phyloP scores from a whole-genome alignment of 306 rosid genomes.

The Acacia melanoxylon region DNA sequence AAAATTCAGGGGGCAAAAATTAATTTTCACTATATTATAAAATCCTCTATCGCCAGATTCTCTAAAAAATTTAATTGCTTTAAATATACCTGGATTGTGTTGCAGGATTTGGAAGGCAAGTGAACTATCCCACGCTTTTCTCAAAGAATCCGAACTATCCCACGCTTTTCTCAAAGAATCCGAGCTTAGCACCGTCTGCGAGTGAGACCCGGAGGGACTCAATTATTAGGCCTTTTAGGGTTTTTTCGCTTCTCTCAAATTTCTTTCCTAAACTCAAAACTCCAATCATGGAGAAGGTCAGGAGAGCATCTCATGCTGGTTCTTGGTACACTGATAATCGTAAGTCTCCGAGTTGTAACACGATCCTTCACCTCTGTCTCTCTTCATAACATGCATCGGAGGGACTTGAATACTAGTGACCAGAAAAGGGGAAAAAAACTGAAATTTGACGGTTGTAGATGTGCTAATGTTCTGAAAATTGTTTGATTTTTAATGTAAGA shows the following conservation, averaged over 20 bases:
- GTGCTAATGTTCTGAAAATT: neutral
- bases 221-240: neutral
- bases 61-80: neutral
- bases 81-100: neutral
- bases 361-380: neutral
- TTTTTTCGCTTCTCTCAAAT: neutral
- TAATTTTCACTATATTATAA: too few species aligned
- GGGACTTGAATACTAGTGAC: neutral
- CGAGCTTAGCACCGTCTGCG: neutral
- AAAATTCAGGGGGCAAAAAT: too few species aligned
- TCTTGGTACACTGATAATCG: conserved; percentile 78
- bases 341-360: conserved; percentile 39
- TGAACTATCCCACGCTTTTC: neutral
- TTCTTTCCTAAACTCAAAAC: neutral
- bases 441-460: neutral
- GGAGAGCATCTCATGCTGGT: conserved; percentile 80
- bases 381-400: neutral
- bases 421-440: neutral
- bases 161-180: neutral
- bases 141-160: neutral
- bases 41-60: too few species aligned
- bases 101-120: neutral
- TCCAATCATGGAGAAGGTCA: conserved; percentile 51
- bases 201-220: neutral
- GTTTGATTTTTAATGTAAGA: neutral